phyloP scores from a whole-genome alignment of 345 rosid genomes.

The Tarenaya hassleriana region DNA sequence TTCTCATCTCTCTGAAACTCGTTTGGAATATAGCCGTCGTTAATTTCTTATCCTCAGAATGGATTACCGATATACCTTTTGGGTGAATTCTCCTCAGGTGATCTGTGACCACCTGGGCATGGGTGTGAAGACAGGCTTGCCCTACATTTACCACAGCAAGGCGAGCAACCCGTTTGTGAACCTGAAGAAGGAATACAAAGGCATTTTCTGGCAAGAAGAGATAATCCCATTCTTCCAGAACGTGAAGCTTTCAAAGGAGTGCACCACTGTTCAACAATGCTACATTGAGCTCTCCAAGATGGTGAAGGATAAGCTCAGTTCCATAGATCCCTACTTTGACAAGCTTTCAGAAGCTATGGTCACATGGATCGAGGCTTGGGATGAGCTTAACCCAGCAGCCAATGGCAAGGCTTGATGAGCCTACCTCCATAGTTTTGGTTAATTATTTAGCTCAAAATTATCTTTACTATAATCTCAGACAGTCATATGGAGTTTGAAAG shows the following conservation, averaged over 20 bases:
- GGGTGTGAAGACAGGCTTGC: conserved; percentile 87
- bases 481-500: conserved; percentile 1
- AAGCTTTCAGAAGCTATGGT: conserved; percentile 86
- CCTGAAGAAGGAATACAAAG: conserved; percentile 83
- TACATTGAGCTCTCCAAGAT: conserved; percentile 74
- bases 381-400: conserved; percentile 64
- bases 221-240: conserved; percentile 86
- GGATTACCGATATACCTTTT: background rate
- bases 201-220: conserved; percentile 95
- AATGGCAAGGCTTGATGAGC: conserved; percentile 29
- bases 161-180: conserved; percentile 92
- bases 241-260: conserved; percentile 62
- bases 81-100: conserved; percentile 37
- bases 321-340: conserved; percentile 68
- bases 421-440: conserved; percentile 32
- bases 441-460: conserved; percentile 29
- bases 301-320: conserved; percentile 64
- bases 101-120: conserved; percentile 76
- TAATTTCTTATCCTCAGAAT: background rate
- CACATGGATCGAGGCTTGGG: conserved; percentile 93
- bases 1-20: background rate
- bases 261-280: conserved; percentile 81
- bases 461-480: conserved; percentile 20
- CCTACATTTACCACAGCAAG: conserved; percentile 93
- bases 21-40: too few relatives aligned